Percentiles rank a stretch among this genome's conserved stretches.
Conservation (phyloP, 495 filamentous ascomycete genomes). For the Trichoderma erinaceum region DNA sequence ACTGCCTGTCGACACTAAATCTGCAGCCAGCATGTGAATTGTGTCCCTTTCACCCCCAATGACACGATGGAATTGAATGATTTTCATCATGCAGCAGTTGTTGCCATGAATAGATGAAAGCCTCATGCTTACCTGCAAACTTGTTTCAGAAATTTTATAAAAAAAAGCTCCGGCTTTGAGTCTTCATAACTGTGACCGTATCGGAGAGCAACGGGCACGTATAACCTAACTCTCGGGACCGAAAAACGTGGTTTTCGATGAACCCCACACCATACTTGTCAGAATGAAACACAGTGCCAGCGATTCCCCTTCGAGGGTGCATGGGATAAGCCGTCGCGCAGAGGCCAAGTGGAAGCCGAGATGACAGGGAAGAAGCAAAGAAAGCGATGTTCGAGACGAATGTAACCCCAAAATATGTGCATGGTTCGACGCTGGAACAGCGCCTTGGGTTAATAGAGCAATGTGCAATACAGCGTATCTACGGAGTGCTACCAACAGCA, state of each 20-base stretch:
- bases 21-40: neutral
- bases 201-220: constrained; percentile 7
- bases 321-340: neutral
- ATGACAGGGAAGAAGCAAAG: neutral
- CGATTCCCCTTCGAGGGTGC: neutral
- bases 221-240: constrained; percentile 1
- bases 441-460: neutral
- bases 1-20: neutral
- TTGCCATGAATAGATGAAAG: neutral
- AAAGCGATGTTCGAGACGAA: neutral
- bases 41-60: neutral
- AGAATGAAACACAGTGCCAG: constrained; percentile 12
- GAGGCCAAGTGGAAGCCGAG: neutral
- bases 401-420: neutral
- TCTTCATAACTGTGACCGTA: neutral
- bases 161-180: neutral
- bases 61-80: neutral
- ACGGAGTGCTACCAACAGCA: neutral
- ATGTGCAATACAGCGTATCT: neutral
- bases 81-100: neutral
- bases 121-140: neutral
- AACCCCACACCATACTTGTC: neutral
- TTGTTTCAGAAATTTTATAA: too few species aligned
- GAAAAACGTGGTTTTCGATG: constrained; percentile 12
- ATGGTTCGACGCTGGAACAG: neutral